A percentile compares a stretch with the other conserved stretches of the same genome.
Conservation (phyloP, 1,284 basidiomycete species). For the Peniophora sp. region DNA sequence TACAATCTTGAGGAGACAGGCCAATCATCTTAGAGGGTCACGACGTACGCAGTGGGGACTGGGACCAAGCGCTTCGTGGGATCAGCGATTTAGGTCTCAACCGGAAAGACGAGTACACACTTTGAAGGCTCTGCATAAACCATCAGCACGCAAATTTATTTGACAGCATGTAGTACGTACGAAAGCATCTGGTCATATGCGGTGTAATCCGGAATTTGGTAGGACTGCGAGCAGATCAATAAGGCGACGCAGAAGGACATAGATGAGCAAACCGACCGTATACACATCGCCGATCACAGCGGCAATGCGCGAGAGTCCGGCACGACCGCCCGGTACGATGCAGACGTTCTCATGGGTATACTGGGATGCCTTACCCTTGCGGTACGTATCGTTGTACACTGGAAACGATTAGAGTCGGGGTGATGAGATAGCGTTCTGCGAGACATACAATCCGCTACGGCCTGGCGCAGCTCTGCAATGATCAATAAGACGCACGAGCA, state of each 20-base stretch:
- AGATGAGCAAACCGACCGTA: slow-evolving; percentile 35
- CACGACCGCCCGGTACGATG: slow-evolving; percentile 85
- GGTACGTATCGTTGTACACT: slow-evolving; percentile 84
- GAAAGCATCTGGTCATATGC: slow-evolving; percentile 81
- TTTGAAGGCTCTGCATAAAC: no score
- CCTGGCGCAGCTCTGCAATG: slow-evolving; percentile 44
- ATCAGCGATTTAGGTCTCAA: not conserved
- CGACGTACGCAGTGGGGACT: slow-evolving; percentile 74
- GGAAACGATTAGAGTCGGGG: no score
- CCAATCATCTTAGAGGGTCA: not conserved
- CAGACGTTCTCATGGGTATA: slow-evolving; percentile 91
- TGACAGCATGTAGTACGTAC: no score
- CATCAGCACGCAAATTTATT: no score
- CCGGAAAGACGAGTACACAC: no score
- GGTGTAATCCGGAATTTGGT: slow-evolving; percentile 86
- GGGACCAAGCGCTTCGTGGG: slow-evolving; percentile 88
- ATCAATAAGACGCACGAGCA: not conserved
- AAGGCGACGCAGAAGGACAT: not conserved
- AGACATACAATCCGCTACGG: slow-evolving; percentile 51
- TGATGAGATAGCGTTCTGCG: no score
- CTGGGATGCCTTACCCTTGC: slow-evolving; percentile 69
- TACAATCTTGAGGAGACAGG: no score
- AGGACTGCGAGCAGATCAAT: slow-evolving; percentile 40
- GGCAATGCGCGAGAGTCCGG: slow-evolving; percentile 85
- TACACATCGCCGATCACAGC: slow-evolving; percentile 85